Percentiles rank a stretch among this genome's conserved stretches.
Conservation (phyloP, 345 rosid genomes). For the Rhizophora mangle region DNA sequence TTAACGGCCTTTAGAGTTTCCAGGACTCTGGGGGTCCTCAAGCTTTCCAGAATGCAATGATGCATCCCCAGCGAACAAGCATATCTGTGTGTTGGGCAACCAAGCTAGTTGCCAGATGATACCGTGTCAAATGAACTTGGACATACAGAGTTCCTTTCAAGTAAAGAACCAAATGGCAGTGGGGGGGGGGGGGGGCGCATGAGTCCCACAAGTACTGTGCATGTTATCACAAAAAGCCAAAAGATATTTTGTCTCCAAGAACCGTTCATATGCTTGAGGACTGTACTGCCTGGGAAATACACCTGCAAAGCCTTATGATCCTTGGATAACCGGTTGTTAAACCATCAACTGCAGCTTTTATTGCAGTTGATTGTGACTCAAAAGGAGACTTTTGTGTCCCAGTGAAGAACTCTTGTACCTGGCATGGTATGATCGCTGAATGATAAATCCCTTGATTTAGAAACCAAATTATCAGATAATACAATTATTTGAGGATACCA, state of each 20-base stretch:
- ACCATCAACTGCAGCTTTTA: conserved; percentile 30
- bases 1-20: too few relatives aligned
- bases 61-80: too few relatives aligned
- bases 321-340: conserved; percentile 46
- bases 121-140: too few relatives aligned
- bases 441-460: conserved; percentile 58
- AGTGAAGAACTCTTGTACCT: conserved; percentile 20
- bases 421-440: conserved; percentile 37
- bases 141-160: too few relatives aligned
- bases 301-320: conserved; percentile 46
- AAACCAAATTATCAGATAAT: conserved; percentile 18
- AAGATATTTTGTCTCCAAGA: background rate
- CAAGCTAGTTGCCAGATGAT: too few relatives aligned
- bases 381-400: conserved; percentile 18
- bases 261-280: conserved; percentile 17
- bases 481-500: background rate
- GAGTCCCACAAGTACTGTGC: too few relatives aligned
- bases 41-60: too few relatives aligned
- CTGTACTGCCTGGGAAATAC: conserved; percentile 41
- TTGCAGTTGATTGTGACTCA: conserved; percentile 27
- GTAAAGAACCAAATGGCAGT: too few relatives aligned
- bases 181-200: too few relatives aligned
- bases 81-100: too few relatives aligned
- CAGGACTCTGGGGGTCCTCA: too few relatives aligned
- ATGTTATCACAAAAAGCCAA: background rate